Base-by-base conservation (phyloP, 2,329 filamentous ascomycete species). In the Cordyceps fumosorosea region DNA sequence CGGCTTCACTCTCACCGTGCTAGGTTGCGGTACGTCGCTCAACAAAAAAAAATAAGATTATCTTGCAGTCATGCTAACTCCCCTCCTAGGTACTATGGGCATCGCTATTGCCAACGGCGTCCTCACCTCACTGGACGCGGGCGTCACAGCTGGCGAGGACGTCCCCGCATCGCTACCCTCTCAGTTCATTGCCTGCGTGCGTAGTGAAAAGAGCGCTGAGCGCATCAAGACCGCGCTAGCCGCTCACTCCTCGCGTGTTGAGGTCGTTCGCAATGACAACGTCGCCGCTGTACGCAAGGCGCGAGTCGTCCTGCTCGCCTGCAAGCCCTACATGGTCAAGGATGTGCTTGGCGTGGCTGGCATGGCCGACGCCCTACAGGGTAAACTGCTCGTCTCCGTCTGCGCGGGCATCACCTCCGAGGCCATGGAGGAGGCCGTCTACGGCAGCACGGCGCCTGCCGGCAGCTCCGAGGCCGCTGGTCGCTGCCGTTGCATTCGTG, bases 51-150 rank as follows among this genome's bases (percentile, higher is more conserved):
- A 26, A 12, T 3, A 20, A 12, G 8, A 57, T 26, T 32, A 32
- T 34, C 47, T 24, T 20, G 37, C 14, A 63, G 1, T 14, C 18
- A 60, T 60, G 55, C 63, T 69, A 50, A 69, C 58, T 63, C 50
- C 44, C 18, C 56, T 58, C 22, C 60, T 56, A 92, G 89, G 90
- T 66, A 93, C 87, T 59, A 90, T 96, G 85, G 91, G 91, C 63
- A 90, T 90, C 64, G 90, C 90, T 63, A 93, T 96, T 67, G 84
- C 96, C 62, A 87, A 84, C 60, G 91, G 91, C 66, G 88, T 96
- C 70, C 83, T 96, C 67, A 80, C 84, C 64, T 90, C 89, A 12
- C 81, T 95, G 51, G 77, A 78, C 45, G 81, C 56, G 76, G 75
- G 66, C 81, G 75, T 66, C 76, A 79, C 77, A 3, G 79, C 78